phyloP scores from a whole-genome alignment of 2,329 filamentous ascomycete species.

The Ophiostoma fasciatum region DNA sequence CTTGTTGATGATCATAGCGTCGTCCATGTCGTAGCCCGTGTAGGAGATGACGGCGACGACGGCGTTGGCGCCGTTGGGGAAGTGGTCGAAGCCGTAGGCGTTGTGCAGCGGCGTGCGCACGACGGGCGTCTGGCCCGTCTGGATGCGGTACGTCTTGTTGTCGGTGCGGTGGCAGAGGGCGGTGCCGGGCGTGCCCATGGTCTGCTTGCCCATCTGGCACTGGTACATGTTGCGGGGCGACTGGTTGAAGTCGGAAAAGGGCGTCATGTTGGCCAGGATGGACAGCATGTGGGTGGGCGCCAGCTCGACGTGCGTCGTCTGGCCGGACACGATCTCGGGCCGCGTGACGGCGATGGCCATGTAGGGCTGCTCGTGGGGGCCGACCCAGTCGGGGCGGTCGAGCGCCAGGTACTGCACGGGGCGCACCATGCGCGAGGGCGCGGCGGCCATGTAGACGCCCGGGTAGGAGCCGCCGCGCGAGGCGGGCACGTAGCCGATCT shows the following conservation, averaged over 20 bases:
- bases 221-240: conserved; percentile 99
- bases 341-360: conserved; percentile 96
- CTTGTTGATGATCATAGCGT: conserved; percentile 99
- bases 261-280: conserved; percentile 96
- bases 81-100: conserved; percentile 93
- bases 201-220: conserved; percentile 98
- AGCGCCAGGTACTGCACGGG: conserved; percentile 86
- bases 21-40: conserved; percentile 99
- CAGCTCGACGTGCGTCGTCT: conserved; percentile 87
- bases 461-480: conserved; percentile 91
- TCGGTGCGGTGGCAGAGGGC: conserved; percentile 78
- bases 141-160: conserved; percentile 90
- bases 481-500: conserved; percentile 81
- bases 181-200: conserved; percentile 91
- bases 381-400: conserved; percentile 74
- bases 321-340: conserved; percentile 70
- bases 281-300: conserved; percentile 94
- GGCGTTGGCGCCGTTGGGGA: conserved; percentile 90
- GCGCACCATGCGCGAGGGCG: conserved; percentile 72
- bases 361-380: conserved; percentile 90
- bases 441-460: conserved; percentile 84
- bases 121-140: conserved; percentile 90
- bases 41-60: conserved; percentile 97
- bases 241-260: conserved; percentile 97
- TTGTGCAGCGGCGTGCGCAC: conserved; percentile 89